phyloP scores from a whole-genome alignment of 805 yeast genomes.

The Danielia oregonensis region DNA sequence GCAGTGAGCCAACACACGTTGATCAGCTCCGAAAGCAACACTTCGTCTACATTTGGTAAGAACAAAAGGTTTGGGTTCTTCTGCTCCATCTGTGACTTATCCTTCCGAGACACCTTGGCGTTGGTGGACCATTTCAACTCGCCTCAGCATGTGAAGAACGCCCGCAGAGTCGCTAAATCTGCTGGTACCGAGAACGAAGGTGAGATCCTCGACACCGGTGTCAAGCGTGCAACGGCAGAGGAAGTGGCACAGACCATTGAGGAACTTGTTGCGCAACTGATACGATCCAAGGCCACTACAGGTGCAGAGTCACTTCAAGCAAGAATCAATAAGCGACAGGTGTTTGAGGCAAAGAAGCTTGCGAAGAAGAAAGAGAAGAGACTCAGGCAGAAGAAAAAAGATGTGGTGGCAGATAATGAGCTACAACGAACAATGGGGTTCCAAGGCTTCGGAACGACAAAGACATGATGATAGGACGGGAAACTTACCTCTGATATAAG shows the following conservation, averaged over 20 bases:
- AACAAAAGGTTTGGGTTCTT: constrained; percentile 77
- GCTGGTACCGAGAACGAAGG: constrained; percentile 5
- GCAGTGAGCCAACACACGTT: constrained; percentile 35
- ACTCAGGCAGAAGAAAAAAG: constrained; percentile 14
- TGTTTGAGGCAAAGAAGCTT: constrained; percentile 34
- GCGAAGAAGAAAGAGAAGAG: constrained; percentile 26
- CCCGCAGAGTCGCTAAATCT: constrained; percentile 21
- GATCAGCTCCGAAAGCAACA: constrained; percentile 20
- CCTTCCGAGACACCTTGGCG: constrained; percentile 79
- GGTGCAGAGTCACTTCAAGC: constrained; percentile 30
- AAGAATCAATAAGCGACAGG: constrained; percentile 37
- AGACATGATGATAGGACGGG: constrained; percentile 25
- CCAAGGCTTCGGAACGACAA: constrained; percentile 49
- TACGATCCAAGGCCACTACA: constrained; percentile 9
- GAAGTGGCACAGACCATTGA: constrained; percentile 32
- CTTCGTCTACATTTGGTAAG: constrained; percentile 20
- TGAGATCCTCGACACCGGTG: constrained; percentile 29
- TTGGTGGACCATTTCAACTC: constrained; percentile 82
- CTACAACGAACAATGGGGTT: constrained; percentile 56
- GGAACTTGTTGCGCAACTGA: constrained; percentile 23
- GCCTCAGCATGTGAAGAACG: constrained; percentile 50
- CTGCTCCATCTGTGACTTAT: constrained; percentile 75
- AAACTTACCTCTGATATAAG: too few species aligned
- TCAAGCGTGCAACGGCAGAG: constrained; percentile 30
- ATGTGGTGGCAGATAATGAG: constrained; percentile 18